These are phyloP conservation scores for Anthracocystis setariae DNA, from an alignment of 1,284 basidiomycete genomes.

Conservation along the genomic window DNA sequence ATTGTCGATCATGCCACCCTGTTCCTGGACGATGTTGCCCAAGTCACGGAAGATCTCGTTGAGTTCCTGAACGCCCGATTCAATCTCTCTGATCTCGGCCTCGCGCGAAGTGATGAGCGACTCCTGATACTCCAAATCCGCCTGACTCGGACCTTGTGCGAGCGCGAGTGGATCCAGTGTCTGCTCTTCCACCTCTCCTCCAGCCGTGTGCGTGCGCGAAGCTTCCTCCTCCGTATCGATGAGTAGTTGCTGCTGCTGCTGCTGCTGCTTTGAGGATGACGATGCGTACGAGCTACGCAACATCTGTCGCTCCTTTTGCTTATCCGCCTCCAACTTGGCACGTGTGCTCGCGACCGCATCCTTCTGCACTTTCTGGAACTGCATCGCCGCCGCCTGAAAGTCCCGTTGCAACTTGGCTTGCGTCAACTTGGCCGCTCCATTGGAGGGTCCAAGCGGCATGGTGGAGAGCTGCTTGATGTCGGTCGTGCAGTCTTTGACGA, in stretches of 20 bases:
- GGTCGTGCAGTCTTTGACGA: constrained; percentile 91
- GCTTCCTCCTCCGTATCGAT: constrained; percentile 34
- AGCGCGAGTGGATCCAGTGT: constrained; percentile 23
- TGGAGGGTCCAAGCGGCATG: constrained; percentile 17
- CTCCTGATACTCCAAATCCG: constrained; percentile 95
- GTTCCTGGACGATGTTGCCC: constrained; percentile 91
- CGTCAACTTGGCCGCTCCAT: constrained; percentile 63
- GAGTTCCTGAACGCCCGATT: constrained; percentile 94
- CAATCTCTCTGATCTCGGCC: constrained; percentile 93
- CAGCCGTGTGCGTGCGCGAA: neutral
- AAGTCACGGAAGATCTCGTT: constrained; percentile 97
- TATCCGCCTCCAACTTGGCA: constrained; percentile 83
- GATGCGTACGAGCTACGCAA: constrained; percentile 61
- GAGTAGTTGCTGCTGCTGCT: constrained; percentile 54
- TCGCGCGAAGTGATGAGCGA: constrained; percentile 95
- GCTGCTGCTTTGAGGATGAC: constrained; percentile 22
- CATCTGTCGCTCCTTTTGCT: constrained; percentile 79
- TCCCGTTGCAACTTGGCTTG: constrained; percentile 92
- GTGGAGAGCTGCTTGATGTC: constrained; percentile 79
- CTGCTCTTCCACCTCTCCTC: constrained; percentile 18
- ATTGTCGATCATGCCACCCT: constrained; percentile 95
- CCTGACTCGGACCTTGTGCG: constrained; percentile 72
- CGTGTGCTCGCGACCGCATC: constrained; percentile 83
- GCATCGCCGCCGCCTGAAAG: constrained; percentile 85
- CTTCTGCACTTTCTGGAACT: constrained; percentile 91